Percentiles rank a stretch among this genome's conserved stretches.
Evolutionary conservation across 768 basidiomycete species (phyloP).

Genomic region (Leccinum disarticulatum): DNA sequence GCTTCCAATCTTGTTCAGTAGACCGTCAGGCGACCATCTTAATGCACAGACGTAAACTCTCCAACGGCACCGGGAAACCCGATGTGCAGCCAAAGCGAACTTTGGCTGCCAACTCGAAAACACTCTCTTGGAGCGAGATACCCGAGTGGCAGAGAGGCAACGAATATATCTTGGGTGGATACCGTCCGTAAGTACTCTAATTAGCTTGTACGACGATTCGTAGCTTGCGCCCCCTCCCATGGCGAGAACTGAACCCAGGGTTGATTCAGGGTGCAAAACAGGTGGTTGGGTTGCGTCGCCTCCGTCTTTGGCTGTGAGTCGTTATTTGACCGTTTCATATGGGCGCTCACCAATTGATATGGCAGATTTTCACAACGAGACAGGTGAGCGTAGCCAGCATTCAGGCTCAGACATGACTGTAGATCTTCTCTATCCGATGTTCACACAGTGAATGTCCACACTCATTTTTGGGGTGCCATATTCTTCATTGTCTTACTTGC

Average conservation of each 20-base stretch:
- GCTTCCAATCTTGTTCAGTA: slow-evolving; percentile 3
- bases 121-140: slow-evolving; percentile 56
- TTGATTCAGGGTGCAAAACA: slow-evolving; percentile 50
- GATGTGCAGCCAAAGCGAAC: slow-evolving; percentile 1
- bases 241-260: not conserved
- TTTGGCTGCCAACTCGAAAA: slow-evolving; percentile 15
- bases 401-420: slow-evolving; percentile 2
- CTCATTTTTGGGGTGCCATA: slow-evolving; percentile 69
- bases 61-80: slow-evolving; percentile 10
- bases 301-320: slow-evolving; percentile 70
- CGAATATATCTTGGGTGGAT: slow-evolving; percentile 68
- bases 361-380: slow-evolving; percentile 78
- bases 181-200: slow-evolving; percentile 53
- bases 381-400: slow-evolving; percentile 41
- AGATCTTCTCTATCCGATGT: slow-evolving; percentile 12
- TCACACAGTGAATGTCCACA: slow-evolving; percentile 78
- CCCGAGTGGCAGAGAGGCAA: slow-evolving; percentile 74
- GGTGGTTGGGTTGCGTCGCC: slow-evolving; percentile 58
- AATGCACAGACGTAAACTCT: slow-evolving; percentile 15
- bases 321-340: slow-evolving; percentile 12
- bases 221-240: slow-evolving; percentile 5
- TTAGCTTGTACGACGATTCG: not conserved
- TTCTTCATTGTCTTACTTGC: slow-evolving; percentile 57
- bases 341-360: slow-evolving; percentile 18
- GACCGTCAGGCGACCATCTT: slow-evolving; percentile 7